Base-by-base conservation (phyloP, 1,139 yeast genomes). In the Petasospora fabianii region DNA sequence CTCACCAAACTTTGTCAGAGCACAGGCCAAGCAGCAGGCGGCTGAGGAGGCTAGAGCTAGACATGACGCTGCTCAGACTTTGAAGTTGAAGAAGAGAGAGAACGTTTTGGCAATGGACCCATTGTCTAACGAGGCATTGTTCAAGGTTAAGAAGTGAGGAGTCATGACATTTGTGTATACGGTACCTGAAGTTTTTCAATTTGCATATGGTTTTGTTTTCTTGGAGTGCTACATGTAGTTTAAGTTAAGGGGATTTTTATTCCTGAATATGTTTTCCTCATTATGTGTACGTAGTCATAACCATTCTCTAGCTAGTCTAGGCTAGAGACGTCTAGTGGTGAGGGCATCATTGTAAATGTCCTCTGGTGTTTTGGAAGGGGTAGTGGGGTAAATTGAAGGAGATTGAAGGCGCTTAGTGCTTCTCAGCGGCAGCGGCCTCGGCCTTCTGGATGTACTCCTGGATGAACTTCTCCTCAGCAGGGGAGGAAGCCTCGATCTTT, bases 1-100 rank as follows among this genome's bases (percentile, higher is more conserved):
- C 37, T 85, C 96, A 44, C 98, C 98, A 50, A 92, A 92, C 71
- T 80, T 85, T 51, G 95, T 84, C 38, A 83, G 98, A 68, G 88
- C 98, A 12, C 97, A 90, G 70, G 50, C 74, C 51, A 84, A 79
- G 62, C 85, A 82, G 54, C 76, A 84, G 58, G 80, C 84, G 45
- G 97, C 97, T 8, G 76, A 73, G 40, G 81, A 80, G 55, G 96
- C 97, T 35, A 75, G 73, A 55, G 63, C 77, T 32, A 80, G 97
- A 65, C 77, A 84, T 39, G 88, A 84, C 42, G 88, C 87, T 48
- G 87, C 96, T 17, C 66, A 76, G 48, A 81, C 83, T 51, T 73
- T 87, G 62, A 85, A 84, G 66, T 60, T 84, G 51, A 83, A 78
- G 65, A 78, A 72, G 68, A 78, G 95, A 65, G 87, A 82, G 44